Percentiles rank a stretch among this genome's conserved stretches.
These are phyloP conservation scores for Curvularia spicifera DNA, from an alignment of 2,329 filamentous ascomycete species.

Conservation along the genomic window DNA sequence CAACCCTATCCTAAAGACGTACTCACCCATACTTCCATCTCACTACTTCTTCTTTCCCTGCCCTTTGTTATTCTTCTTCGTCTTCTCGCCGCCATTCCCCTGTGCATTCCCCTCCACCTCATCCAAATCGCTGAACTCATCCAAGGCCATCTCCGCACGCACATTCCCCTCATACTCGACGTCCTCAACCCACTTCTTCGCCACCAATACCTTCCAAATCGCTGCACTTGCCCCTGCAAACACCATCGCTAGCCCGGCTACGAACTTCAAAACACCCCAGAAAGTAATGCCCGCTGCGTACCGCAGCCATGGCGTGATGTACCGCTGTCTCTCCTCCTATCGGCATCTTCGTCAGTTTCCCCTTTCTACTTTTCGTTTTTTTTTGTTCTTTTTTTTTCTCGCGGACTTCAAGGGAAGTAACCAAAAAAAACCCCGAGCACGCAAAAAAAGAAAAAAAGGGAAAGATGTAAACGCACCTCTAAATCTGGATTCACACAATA, in stretches of 20 bases:
- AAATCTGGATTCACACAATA: conserved; percentile 59
- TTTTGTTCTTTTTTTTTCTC: not conserved
- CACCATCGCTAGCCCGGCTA: conserved; percentile 3
- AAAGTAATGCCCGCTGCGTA: conserved; percentile 39
- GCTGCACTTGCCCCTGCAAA: conserved; percentile 11
- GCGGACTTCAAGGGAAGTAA: no score
- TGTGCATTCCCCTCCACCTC: conserved; percentile 1
- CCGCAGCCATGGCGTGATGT: conserved; percentile 54
- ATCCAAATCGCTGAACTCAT: conserved; percentile 8
- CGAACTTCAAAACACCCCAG: conserved; percentile 25
- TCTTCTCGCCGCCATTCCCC: conserved; percentile 3
- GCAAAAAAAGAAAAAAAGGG: no score
- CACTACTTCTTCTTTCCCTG: conserved; percentile 15
- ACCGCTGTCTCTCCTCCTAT: conserved; percentile 45
- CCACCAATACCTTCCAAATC: conserved; percentile 29
- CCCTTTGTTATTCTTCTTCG: conserved; percentile 11
- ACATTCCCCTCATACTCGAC: conserved; percentile 41
- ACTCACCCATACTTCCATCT: not conserved
- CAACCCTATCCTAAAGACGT: not conserved
- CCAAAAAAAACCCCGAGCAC: no score
- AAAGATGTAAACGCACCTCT: conserved; percentile 34
- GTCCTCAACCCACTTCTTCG: conserved; percentile 33
- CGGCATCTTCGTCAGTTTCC: not conserved
- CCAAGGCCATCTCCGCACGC: conserved; percentile 41
- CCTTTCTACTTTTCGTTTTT: not conserved